Base-by-base conservation (phyloP, 441 rosid species). In the Adansonia gregorii region DNA sequence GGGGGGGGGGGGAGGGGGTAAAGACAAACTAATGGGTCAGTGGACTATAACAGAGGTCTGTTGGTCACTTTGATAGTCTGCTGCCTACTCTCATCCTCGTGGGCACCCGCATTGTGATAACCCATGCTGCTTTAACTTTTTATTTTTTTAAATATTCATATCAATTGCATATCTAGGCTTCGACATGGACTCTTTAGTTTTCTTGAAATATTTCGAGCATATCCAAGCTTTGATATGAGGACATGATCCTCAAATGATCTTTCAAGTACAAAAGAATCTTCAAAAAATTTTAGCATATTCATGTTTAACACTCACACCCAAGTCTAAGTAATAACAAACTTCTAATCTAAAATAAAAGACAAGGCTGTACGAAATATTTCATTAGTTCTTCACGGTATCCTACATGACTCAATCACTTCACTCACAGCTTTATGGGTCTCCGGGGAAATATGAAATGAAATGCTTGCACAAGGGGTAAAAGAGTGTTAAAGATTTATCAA, bases 361-460 rank as follows among this genome's bases (percentile, higher is more conserved):
- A 76, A 76, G 79, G 82, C 92, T 94, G 89, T 92, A 92, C 98
- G 90, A 66, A 83, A 78, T 76, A 56, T 80, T 66, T 81, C 67
- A 41, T 2, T 2, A 48, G 52, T 73, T 82, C 35, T 72, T 93
- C 87, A 94, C 9, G 89, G 92, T 54, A 90, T 78, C 82, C 92
- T 87, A 81, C 97, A 94, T 27, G 98, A 91, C 81, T 93, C 97
- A 0, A 97, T 94, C 22, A 97, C 98, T 91, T 91, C 97, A 78
- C 78, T 91, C 86, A 97, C 98, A 67, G 90, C 92, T 88, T 86
- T 91, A 84, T 91, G 97, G 3, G 98, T 94, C 88, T 94, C 98
- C 2, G 93, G 94, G 22, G 98, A 86, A 80, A 94, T 3, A 97
- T 79, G 87, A 89, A 76, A 86, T 97, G 98, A 83, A 97, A 97